Percentiles rank a stretch among this genome's conserved stretches.
These are phyloP conservation scores for Mortierella sp. DNA, from an alignment of 371 early-diverging fungal species.

Conservation along the genomic window DNA sequence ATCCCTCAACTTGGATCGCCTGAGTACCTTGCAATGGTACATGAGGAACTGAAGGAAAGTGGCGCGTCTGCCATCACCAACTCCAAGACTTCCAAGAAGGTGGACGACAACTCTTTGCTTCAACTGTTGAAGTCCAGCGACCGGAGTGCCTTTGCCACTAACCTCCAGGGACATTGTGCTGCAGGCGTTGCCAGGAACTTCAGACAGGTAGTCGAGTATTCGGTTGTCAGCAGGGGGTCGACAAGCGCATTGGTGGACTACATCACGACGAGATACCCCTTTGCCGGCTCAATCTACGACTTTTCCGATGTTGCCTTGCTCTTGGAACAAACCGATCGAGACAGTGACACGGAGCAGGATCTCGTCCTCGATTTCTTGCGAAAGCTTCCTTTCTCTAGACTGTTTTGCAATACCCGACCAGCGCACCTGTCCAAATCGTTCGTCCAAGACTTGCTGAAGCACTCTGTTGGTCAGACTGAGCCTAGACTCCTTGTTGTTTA, in stretches of 20 bases:
- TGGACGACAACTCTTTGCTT: not conserved
- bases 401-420: constrained; percentile 58
- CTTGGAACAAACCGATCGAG: not conserved
- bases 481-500: constrained; percentile 41
- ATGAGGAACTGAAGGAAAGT: constrained; percentile 6
- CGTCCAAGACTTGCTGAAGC: constrained; percentile 40
- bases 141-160: constrained; percentile 12
- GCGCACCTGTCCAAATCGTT: constrained; percentile 27
- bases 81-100: constrained; percentile 3
- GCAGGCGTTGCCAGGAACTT: constrained; percentile 32
- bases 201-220: constrained; percentile 17
- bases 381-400: constrained; percentile 56
- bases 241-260: constrained; percentile 56
- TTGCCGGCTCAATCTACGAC: constrained; percentile 63
- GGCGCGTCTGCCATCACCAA: not conserved
- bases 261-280: constrained; percentile 61
- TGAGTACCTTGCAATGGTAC: constrained; percentile 41
- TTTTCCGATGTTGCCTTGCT: constrained; percentile 33
- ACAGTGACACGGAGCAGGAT: constrained; percentile 18
- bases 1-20: constrained; percentile 13
- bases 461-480: constrained; percentile 46
- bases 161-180: constrained; percentile 23
- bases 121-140: constrained; percentile 20
- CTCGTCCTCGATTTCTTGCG: constrained; percentile 43
- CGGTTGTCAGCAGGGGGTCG: not conserved